These are phyloP conservation scores for Saccharomycopsis vini DNA, from an alignment of 805 yeast species.

Conservation along the genomic window DNA sequence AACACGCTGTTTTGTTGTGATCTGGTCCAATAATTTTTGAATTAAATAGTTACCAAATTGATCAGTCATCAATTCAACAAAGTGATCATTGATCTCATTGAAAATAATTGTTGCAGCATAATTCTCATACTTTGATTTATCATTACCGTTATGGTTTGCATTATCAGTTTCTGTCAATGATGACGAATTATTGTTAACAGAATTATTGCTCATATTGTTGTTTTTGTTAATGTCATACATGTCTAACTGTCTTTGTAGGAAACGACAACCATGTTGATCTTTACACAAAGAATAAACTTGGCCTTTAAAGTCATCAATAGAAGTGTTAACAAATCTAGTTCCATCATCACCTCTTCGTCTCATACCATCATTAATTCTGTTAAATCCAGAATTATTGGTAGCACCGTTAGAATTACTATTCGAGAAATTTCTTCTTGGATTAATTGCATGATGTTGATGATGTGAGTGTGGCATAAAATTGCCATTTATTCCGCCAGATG, in stretches of 20 bases:
- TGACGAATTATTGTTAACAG: no score
- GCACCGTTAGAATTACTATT: neutral
- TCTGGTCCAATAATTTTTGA: conserved; percentile 80
- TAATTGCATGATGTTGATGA: no score
- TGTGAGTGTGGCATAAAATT: no score
- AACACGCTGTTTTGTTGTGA: conserved; percentile 60
- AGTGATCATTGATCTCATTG: conserved; percentile 66
- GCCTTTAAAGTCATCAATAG: conserved; percentile 59
- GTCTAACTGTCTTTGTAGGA: conserved; percentile 80
- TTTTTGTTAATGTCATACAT: conserved; percentile 35
- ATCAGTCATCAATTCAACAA: conserved; percentile 84
- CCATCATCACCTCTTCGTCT: conserved; percentile 45
- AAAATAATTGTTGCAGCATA: conserved; percentile 65
- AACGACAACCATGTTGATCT: conserved; percentile 96
- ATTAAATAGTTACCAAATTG: conserved; percentile 96
- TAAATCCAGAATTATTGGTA: neutral
- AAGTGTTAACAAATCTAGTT: conserved; percentile 57
- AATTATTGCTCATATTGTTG: neutral
- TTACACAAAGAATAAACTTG: conserved; percentile 75
- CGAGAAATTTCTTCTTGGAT: no score
- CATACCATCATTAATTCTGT: no score
- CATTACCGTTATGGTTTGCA: neutral
- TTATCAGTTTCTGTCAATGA: no score
- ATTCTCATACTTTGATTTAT: conserved; percentile 7
- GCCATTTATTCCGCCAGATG: no score